Conservation (phyloP, 108 stramenopile genomes). For the Seminavis robusta region DNA sequence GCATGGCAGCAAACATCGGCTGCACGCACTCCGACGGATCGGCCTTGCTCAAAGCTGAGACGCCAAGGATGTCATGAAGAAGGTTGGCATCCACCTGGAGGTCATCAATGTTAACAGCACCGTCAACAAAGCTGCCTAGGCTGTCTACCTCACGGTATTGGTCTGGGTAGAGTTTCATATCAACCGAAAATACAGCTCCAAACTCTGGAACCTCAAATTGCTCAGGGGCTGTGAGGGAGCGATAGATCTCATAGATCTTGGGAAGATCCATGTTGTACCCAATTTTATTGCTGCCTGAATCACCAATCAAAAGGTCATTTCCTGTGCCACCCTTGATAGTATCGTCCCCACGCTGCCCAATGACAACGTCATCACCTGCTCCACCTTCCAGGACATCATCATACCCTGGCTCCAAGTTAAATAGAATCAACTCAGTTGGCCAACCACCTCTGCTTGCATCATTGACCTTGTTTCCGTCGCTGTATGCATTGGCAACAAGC, state of each 20-base stretch:
- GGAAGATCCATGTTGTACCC: slow-evolving; percentile 6
- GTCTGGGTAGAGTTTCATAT: slow-evolving; percentile 17
- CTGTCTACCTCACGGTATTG: slow-evolving; percentile 19
- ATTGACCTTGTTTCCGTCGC: too few relatives aligned
- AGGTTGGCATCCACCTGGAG: too few relatives aligned
- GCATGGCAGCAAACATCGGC: too few relatives aligned
- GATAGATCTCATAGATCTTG: slow-evolving; percentile 19
- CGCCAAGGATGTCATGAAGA: too few relatives aligned
- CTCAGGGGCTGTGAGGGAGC: not conserved
- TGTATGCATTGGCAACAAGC: too few relatives aligned
- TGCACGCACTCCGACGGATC: not conserved
- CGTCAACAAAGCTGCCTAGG: slow-evolving; percentile 4
- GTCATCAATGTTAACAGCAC: not conserved
- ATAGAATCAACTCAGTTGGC: too few relatives aligned
- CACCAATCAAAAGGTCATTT: slow-evolving; percentile 21
- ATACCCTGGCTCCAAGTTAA: too few relatives aligned
- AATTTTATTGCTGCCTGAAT: slow-evolving; percentile 14
- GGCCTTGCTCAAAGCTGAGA: too few relatives aligned
- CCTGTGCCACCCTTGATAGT: slow-evolving; percentile 13
- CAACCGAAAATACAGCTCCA: slow-evolving; percentile 12
- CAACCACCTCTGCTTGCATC: too few relatives aligned
- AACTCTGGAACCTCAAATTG: slow-evolving; percentile 3
- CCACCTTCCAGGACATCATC: slow-evolving; percentile 24
- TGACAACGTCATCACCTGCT: slow-evolving; percentile 18
- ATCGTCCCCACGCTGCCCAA: slow-evolving; percentile 33